A percentile compares a stretch with the other conserved stretches of the same genome.
These are phyloP conservation scores for Aspergillus latus DNA, from an alignment of 2,329 filamentous ascomycete species.

Conservation along the genomic window DNA sequence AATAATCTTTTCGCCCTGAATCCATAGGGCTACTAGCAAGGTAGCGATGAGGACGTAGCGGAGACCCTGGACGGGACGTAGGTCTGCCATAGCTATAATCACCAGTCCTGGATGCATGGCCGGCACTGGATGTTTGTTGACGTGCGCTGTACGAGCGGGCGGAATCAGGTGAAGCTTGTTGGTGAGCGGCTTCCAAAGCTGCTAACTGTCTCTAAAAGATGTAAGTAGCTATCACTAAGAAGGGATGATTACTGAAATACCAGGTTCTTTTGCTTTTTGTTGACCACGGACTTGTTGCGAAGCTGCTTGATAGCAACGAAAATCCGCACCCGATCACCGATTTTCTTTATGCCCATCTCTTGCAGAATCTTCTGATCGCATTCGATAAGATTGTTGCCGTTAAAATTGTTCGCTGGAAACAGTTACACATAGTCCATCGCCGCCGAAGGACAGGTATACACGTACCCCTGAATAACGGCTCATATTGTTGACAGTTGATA, in stretches of 20 bases:
- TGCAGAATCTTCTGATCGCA: slow-evolving; percentile 96
- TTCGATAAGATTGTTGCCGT: slow-evolving; percentile 92
- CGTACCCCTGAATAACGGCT: slow-evolving; percentile 74
- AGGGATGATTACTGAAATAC: slow-evolving; percentile 52
- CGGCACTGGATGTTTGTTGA: slow-evolving; percentile 54
- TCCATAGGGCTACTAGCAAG: slow-evolving; percentile 57
- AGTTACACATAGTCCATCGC: slow-evolving; percentile 10
- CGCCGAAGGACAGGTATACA: slow-evolving; percentile 1
- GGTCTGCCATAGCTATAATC: slow-evolving; percentile 54
- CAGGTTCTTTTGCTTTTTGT: slow-evolving; percentile 80
- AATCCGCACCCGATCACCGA: slow-evolving; percentile 91
- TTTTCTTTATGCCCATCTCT: slow-evolving; percentile 97
- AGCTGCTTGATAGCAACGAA: slow-evolving; percentile 83
- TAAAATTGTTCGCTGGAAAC: slow-evolving; percentile 78
- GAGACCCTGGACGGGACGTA: slow-evolving; percentile 69
- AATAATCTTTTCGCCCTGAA: slow-evolving; percentile 55
- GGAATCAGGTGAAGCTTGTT: slow-evolving; percentile 62
- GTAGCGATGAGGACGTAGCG: slow-evolving; percentile 63
- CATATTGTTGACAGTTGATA: slow-evolving; percentile 93
- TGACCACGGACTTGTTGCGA: slow-evolving; percentile 71
- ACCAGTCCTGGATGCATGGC: slow-evolving; percentile 58
- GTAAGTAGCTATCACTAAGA: slow-evolving; percentile 17
- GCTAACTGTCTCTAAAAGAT: slow-evolving; percentile 75
- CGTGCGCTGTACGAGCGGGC: slow-evolving; percentile 61
- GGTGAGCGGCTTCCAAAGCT: slow-evolving; percentile 66